These are phyloP conservation scores for Blepharisma stoltei DNA, from an alignment of 73 alveolate genomes.

Conservation along the genomic window DNA sequence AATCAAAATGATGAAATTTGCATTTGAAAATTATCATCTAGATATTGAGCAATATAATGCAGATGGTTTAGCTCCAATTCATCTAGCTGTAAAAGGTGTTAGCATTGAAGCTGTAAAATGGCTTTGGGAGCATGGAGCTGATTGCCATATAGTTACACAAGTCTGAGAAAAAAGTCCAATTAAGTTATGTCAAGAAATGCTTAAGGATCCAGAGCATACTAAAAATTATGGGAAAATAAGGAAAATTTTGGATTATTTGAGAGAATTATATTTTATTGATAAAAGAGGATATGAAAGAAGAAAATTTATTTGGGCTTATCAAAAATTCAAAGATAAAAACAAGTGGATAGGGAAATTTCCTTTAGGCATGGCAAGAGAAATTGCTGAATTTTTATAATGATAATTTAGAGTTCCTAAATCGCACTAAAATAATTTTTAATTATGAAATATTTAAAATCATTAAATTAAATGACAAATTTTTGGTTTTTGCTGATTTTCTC, in stretches of 20 bases:
- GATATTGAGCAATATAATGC: not conserved
- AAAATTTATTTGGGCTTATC: not conserved
- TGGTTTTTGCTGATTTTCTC: too few species aligned
- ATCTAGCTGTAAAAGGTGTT: slow-evolving; percentile 1
- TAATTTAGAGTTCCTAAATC: not conserved
- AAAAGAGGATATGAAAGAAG: not conserved
- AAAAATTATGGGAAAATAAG: not conserved
- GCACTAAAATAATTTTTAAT: too few species aligned
- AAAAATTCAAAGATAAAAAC: not conserved
- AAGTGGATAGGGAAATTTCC: not conserved
- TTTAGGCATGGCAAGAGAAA: not conserved
- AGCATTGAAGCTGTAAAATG: not conserved
- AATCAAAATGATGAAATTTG: not conserved
- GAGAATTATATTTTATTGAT: not conserved
- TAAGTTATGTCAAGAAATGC: not conserved
- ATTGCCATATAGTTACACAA: not conserved
- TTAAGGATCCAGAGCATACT: not conserved
- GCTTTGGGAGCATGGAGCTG: slow-evolving; percentile 10
- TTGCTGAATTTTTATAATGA: not conserved
- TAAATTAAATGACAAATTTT: too few species aligned
- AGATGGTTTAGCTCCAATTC: slow-evolving; percentile 10
- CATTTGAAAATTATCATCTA: not conserved
- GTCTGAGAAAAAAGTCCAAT: not conserved
- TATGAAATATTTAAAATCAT: too few species aligned
- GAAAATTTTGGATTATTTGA: not conserved